Evolutionary conservation across 73 alveolate genomes (phyloP), one percentile per base, ranked within the genome.

Genomic region (Paramecium sexaurelia): DNA sequence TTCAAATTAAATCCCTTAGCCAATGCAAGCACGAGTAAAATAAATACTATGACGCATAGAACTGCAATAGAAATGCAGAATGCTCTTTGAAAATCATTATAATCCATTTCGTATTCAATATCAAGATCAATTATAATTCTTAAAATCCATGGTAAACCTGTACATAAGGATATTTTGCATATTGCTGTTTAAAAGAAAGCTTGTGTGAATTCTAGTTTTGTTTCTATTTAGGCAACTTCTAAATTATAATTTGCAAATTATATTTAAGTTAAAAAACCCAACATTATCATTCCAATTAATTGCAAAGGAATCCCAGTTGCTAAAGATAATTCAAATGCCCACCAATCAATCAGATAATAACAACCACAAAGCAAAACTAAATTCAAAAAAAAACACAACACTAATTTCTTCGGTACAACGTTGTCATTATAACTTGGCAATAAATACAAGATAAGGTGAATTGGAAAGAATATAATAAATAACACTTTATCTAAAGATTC

Each of bases 141-240:
- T 11, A 78, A 78, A 8, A 78, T 27, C 90, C 90, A 78, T n/a
- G 90, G 90, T 39, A 78, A 40, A n/a, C 90, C 90, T 20, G 73
- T 45, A 7, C 90, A 78, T 2, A 78, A 24, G 15, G 90, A 40
- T 41, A 78, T 78, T 43, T 78, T 78, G 41, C 90, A 78, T 19
- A 78, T 39, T 29, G 90, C 90, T 11, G 90, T 78, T 78, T 78
- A 78, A 17, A 41, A 39, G 73, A 78, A 78, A 13, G 75, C 68
- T 24, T 39, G 10, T 9, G 55, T 39, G 32, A 78, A 78, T 43
- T 78, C 90, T 43, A 45, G 6, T 22, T 39, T 41, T 11, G 68
- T 24, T 22, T 41, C 90, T n/a, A 41, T 43, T 39, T 26, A 20
- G 1, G 90, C 90, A 24, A 78, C 90, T 22, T 78, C 90, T 22